Evolutionary conservation across 1,139 yeast genomes (phyloP).

Genomic region (Saccharomyces uvarum): DNA sequence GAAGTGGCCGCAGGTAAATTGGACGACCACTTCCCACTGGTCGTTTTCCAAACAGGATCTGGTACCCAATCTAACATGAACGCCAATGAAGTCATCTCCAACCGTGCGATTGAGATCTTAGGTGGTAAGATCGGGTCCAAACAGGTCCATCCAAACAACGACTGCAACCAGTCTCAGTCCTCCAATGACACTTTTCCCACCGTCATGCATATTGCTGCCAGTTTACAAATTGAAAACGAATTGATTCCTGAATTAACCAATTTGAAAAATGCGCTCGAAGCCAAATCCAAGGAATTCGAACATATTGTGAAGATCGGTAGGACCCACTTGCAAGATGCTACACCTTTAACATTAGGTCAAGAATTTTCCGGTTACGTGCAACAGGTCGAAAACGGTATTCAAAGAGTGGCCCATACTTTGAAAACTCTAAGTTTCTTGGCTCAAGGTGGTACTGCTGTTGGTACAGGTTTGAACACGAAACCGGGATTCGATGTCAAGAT

Average conservation of each 20-base stretch:
- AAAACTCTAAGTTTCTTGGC: slow-evolving; percentile 78
- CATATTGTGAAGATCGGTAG: slow-evolving; percentile 95
- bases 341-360: slow-evolving; percentile 95
- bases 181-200: slow-evolving; percentile 98
- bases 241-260: slow-evolving; percentile 73
- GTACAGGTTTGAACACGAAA: slow-evolving; percentile 91
- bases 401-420: slow-evolving; percentile 68
- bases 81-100: slow-evolving; percentile 96
- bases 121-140: slow-evolving; percentile 91
- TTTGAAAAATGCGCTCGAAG: slow-evolving; percentile 68
- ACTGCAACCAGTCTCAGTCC: slow-evolving; percentile 96
- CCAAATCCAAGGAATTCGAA: slow-evolving; percentile 72
- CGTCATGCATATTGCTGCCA: slow-evolving; percentile 99
- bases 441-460: slow-evolving; percentile 99
- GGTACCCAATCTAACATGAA: slow-evolving; percentile 99
- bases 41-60: slow-evolving; percentile 96
- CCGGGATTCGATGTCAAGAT: slow-evolving; percentile 81
- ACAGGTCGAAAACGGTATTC: slow-evolving; percentile 85
- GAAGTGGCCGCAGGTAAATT: slow-evolving; percentile 91
- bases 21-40: slow-evolving; percentile 91
- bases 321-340: slow-evolving; percentile 97
- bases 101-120: slow-evolving; percentile 90
- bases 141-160: slow-evolving; percentile 94
- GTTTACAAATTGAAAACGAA: slow-evolving; percentile 67
- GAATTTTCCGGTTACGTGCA: slow-evolving; percentile 95